phyloP scores from a whole-genome alignment of 2,329 filamentous ascomycete genomes.

The Ophiosphaerella narmari region DNA sequence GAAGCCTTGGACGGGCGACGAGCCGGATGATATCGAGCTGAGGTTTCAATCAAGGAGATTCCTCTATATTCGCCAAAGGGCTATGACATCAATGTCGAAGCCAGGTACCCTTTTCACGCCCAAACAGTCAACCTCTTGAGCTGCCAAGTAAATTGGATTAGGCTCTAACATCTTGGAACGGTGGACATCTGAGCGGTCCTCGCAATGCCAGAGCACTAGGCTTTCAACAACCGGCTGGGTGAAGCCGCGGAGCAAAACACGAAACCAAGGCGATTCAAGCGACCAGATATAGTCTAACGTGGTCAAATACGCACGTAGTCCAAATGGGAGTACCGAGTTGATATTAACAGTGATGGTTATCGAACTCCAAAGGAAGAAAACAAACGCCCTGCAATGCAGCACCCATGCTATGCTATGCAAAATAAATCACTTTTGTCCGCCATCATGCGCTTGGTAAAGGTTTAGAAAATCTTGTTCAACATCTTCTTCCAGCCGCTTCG shows the following conservation, averaged over 20 bases:
- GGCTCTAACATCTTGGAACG: no score
- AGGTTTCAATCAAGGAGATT: neutral
- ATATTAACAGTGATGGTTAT: constrained; percentile 21
- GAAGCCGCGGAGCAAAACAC: no score
- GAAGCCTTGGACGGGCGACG: neutral
- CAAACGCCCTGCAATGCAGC: constrained; percentile 28
- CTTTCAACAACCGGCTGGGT: no score
- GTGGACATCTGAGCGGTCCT: no score
- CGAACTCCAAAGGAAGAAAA: constrained; percentile 7
- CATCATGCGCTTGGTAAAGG: neutral
- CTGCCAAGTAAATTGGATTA: no score
- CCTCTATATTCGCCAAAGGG: neutral
- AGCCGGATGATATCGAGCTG: constrained; percentile 1
- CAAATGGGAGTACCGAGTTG: neutral
- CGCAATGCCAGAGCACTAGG: no score
- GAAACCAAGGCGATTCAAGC: no score
- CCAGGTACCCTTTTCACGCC: neutral
- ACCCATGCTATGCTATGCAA: constrained; percentile 23
- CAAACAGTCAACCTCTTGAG: no score
- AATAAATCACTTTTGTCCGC: constrained; percentile 15
- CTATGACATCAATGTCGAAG: neutral
- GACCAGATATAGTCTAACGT: no score
- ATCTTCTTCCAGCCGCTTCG: constrained; percentile 39
- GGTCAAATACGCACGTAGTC: neutral
- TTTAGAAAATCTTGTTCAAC: constrained; percentile 30